Percentiles rank a stretch among this genome's conserved stretches.
phyloP scores from a whole-genome alignment of 306 rosid species.

The Datisca glomerata region DNA sequence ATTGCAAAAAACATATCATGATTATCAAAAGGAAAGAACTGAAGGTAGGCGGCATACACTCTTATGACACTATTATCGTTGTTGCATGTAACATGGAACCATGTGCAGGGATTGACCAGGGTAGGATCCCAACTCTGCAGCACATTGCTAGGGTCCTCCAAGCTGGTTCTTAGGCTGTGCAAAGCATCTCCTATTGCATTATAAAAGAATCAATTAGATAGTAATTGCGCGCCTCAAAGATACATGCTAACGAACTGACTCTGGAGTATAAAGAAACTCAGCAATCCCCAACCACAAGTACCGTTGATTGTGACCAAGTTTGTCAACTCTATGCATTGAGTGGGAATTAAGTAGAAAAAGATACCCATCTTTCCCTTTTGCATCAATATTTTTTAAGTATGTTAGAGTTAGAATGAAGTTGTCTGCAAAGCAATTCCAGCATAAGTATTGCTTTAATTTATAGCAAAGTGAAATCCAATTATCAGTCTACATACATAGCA shows the following conservation, averaged over 20 bases:
- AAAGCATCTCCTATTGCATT: slow-evolving; percentile 81
- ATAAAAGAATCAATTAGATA: slow-evolving; percentile 7
- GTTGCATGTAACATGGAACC: slow-evolving; percentile 99
- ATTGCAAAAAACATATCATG: slow-evolving; percentile 7
- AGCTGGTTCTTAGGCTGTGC: slow-evolving; percentile 80
- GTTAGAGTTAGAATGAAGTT: too few species aligned
- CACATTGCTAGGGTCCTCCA: slow-evolving; percentile 89
- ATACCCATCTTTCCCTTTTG: background rate
- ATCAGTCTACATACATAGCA: too few species aligned
- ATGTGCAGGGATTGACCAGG: slow-evolving; percentile 94
- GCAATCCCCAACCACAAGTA: background rate
- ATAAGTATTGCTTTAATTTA: too few species aligned
- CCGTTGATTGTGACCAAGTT: too few species aligned
- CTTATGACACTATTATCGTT: slow-evolving; percentile 94
- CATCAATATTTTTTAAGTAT: too few species aligned
- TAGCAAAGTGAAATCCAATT: too few species aligned
- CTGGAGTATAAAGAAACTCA: background rate
- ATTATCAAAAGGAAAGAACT: slow-evolving; percentile 2
- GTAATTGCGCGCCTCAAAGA: too few species aligned
- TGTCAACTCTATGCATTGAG: too few species aligned
- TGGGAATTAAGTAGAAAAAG: too few species aligned
- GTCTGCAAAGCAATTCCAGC: too few species aligned
- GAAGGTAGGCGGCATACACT: slow-evolving; percentile 53
- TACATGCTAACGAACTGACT: background rate
- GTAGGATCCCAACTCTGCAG: slow-evolving; percentile 99